Conservation (phyloP, 2,329 filamentous ascomycete species). For the Triangularia verruculosa region DNA sequence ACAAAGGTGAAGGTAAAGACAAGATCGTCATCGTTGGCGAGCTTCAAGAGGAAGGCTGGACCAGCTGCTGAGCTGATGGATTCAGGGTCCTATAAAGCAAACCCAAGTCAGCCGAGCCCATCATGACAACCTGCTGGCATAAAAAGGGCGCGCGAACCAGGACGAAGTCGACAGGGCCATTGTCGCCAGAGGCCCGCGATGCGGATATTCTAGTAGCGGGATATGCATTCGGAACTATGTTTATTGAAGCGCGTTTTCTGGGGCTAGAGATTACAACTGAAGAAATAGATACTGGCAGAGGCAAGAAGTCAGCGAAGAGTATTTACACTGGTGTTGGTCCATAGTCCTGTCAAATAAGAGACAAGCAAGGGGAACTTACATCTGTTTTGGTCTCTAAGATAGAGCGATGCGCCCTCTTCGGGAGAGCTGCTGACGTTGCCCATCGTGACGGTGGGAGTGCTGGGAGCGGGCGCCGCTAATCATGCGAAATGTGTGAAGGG, state of each 20-base stretch:
- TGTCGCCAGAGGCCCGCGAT: slow-evolving; percentile 70
- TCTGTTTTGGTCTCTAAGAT: slow-evolving; percentile 86
- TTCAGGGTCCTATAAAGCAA: slow-evolving; percentile 71
- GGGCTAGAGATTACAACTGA: slow-evolving; percentile 79
- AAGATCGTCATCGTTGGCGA: slow-evolving; percentile 88
- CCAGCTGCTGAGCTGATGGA: slow-evolving; percentile 42
- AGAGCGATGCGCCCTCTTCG: slow-evolving; percentile 77
- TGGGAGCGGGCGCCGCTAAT: slow-evolving; percentile 16
- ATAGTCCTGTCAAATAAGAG: background rate
- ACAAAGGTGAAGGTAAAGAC: slow-evolving; percentile 91
- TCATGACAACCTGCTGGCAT: background rate
- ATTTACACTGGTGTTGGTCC: background rate
- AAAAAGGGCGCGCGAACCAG: slow-evolving; percentile 59
- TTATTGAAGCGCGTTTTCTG: slow-evolving; percentile 72
- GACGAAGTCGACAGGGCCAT: slow-evolving; percentile 79
- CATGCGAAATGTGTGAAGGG: background rate
- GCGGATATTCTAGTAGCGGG: slow-evolving; percentile 76
- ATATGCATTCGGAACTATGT: slow-evolving; percentile 79
- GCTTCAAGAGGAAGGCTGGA: slow-evolving; percentile 79
- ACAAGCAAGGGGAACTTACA: slow-evolving; percentile 55
- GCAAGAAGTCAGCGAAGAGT: slow-evolving; percentile 24
- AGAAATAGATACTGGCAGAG: slow-evolving; percentile 73
- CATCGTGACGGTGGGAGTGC: slow-evolving; percentile 58
- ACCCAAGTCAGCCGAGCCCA: background rate
- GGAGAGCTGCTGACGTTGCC: slow-evolving; percentile 86